Evolutionary conservation across 73 alveolate genomes (phyloP).

Genomic region (Effrenium voratum): DNA sequence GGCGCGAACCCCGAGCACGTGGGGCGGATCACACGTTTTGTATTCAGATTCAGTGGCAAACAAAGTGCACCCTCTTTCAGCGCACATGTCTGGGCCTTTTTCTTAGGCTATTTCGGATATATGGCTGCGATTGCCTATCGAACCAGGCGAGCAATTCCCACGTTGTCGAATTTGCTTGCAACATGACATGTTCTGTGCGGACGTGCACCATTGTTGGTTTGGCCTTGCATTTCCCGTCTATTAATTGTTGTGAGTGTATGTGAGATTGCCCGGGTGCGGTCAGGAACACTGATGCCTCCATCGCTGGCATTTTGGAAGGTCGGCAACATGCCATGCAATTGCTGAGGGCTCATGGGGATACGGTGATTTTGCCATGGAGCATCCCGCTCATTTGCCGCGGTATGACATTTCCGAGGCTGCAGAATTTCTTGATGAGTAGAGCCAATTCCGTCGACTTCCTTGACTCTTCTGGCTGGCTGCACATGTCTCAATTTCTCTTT

Average conservation of each 20-base stretch:
- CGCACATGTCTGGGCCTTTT: neutral
- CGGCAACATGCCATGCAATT: slow-evolving; percentile 15
- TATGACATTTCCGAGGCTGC: slow-evolving; percentile 2
- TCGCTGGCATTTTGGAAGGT: slow-evolving; percentile 55
- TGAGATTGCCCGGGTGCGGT: neutral
- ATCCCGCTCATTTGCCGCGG: neutral
- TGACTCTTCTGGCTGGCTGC: slow-evolving; percentile 70
- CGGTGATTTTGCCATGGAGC: neutral
- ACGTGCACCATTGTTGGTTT: too few species aligned
- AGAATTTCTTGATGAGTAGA: slow-evolving; percentile 68
- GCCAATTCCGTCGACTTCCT: slow-evolving; percentile 63
- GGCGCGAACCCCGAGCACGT: too few species aligned
- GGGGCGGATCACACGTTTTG: too few species aligned
- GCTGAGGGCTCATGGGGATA: neutral
- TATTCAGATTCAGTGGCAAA: too few species aligned
- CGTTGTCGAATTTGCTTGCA: too few species aligned
- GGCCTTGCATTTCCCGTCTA: too few species aligned
- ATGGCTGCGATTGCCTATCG: slow-evolving; percentile 89
- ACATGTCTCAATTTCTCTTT: neutral
- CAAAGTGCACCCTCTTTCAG: neutral
- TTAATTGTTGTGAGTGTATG: neutral
- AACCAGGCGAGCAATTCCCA: slow-evolving; percentile 20
- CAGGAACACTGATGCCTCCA: slow-evolving; percentile 60
- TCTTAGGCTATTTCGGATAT: slow-evolving; percentile 62
- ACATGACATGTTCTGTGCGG: too few species aligned